Conservation (phyloP, 208 protist species). For the Leishmania braziliensis region DNA sequence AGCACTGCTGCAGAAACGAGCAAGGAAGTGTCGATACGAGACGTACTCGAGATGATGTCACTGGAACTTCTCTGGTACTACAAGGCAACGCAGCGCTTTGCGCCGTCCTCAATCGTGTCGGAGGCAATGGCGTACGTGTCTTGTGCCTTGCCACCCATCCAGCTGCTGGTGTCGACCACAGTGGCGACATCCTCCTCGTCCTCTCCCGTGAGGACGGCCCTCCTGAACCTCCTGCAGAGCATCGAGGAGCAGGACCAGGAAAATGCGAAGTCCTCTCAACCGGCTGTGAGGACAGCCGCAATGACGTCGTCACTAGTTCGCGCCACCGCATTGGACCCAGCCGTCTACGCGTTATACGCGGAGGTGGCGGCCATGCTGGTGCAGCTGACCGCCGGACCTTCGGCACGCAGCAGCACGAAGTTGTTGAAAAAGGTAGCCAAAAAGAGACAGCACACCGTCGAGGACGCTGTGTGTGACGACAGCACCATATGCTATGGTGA, state of each 20-base stretch:
- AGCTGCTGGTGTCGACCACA: conserved; percentile 23
- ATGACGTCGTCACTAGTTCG: background rate
- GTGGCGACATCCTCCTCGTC: background rate
- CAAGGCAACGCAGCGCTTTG: conserved; percentile 3
- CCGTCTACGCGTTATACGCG: conserved; percentile 63
- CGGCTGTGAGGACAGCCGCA: background rate
- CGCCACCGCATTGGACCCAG: conserved; percentile 18
- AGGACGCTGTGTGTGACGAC: background rate
- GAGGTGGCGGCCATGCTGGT: conserved; percentile 64
- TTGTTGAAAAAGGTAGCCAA: conserved; percentile 9
- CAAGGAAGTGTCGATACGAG: conserved; percentile 10
- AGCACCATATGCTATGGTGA: background rate
- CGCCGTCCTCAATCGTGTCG: background rate
- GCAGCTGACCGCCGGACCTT: conserved; percentile 29
- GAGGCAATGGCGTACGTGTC: conserved; percentile 30
- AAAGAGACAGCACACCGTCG: background rate
- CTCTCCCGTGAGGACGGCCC: conserved; percentile 22
- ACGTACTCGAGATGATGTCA: conserved; percentile 26
- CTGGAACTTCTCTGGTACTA: conserved; percentile 24
- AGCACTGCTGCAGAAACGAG: background rate
- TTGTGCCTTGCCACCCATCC: conserved; percentile 28
- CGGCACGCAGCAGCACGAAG: conserved; percentile 4
- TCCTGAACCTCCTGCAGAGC: conserved; percentile 29
- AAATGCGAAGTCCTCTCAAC: background rate
- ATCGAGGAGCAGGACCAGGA: conserved; percentile 22